Base-by-base conservation (phyloP, 2,329 filamentous ascomycete genomes). In the Colletotrichum orchidophilum region DNA sequence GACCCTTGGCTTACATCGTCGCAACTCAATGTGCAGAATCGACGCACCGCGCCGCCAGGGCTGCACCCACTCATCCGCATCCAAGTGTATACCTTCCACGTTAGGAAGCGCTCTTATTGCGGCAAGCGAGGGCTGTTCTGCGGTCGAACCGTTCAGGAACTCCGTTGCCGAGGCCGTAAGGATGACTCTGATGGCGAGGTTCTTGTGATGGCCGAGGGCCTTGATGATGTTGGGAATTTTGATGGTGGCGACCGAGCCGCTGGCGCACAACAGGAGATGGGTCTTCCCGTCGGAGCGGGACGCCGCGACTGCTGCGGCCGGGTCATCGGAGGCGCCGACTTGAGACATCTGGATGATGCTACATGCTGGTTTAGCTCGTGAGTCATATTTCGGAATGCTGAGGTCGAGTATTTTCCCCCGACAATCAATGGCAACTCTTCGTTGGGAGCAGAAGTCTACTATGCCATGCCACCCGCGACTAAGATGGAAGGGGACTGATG, bases 11-110 rank as follows among this genome's bases (percentile, higher is more conserved):
- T 62, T 63, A 71, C 85, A 88, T 39, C 93, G 87, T 33, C 95
- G 86, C 65, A 98, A 83, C 80, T 97, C 94, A 75, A 99, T 98
- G 78, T 99, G 96, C 66, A 98, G 83, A 57, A 99, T 97, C 3
- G 87, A 86, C n/a, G 89, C 89, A 3, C 93, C 94, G 2, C 95
- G 87, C 26, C 86, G 88, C 96, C 96, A 98, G 0, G 93, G 90
- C 53, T 86, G 84, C 13, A 85, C 82, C 95, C 95, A 98, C 81
- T 98, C 96, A 74, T 95, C 93, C n/a, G 90, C 88, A 78, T 98
- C 94, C 9, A 87, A 85, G 81, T 97, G 95, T 58, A 98, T 87
- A 24, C 87, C 93, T 53, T 97, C 94, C 7, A 98, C 93, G 74
- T 93, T 92, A 3, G 91, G 89, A 5, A 94, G 81, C 3, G 81